Percentiles rank a stretch among this genome's conserved stretches.
Evolutionary conservation across 78 protist genomes (phyloP).

Genomic region (Dictyostelium purpureum): DNA sequence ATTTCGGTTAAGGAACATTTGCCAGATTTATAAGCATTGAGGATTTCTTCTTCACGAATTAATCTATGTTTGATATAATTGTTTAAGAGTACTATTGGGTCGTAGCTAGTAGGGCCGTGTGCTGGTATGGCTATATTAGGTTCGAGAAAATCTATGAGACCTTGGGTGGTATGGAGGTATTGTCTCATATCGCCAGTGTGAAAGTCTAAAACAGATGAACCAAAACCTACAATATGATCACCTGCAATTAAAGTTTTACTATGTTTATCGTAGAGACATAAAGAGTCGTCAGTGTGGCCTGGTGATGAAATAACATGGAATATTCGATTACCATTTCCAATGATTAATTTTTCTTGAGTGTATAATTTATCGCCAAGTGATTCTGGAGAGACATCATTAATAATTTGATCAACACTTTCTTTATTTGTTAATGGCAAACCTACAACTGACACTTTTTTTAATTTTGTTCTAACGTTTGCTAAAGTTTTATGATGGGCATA

Average conservation of each 20-base stretch:
- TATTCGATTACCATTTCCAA: slow-evolving; percentile 16
- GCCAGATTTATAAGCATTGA: slow-evolving; percentile 46
- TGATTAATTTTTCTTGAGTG: not conserved
- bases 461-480: not conserved
- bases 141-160: slow-evolving; percentile 19
- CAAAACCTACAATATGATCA: slow-evolving; percentile 70
- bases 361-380: not conserved
- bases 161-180: slow-evolving; percentile 20
- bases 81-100: slow-evolving; percentile 16
- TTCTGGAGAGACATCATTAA: not conserved
- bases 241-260: slow-evolving; percentile 52
- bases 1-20: slow-evolving; percentile 18
- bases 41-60: slow-evolving; percentile 32
- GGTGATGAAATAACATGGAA: slow-evolving; percentile 52
- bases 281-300: slow-evolving; percentile 60
- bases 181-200: slow-evolving; percentile 35
- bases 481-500: slow-evolving; percentile 28
- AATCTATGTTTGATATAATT: slow-evolving; percentile 45
- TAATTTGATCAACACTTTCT: not conserved
- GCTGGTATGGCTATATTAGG: slow-evolving; percentile 73
- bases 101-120: slow-evolving; percentile 47
- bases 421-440: not conserved
- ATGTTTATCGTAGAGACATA: slow-evolving; percentile 32
- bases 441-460: not conserved
- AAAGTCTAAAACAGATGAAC: slow-evolving; percentile 32